These are phyloP conservation scores for Cyclostephanos tholiformis DNA, from an alignment of 108 stramenopile species.

Conservation along the genomic window DNA sequence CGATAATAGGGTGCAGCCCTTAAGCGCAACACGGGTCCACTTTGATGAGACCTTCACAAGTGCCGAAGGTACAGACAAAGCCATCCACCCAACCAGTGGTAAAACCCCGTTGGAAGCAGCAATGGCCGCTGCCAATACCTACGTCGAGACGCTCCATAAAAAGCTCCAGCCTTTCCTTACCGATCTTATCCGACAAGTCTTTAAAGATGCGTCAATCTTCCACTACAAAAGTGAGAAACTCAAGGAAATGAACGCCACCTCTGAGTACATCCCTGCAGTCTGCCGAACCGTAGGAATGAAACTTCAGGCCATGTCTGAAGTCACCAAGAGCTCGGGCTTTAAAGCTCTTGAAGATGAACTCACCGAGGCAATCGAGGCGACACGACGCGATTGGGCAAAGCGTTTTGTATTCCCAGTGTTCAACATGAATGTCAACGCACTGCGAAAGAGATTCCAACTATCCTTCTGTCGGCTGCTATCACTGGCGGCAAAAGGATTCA, in stretches of 20 bases:
- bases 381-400: neutral
- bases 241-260: neutral
- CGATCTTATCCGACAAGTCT: constrained; percentile 1
- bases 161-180: constrained; percentile 6
- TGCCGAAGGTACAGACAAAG: constrained; percentile 2
- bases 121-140: constrained; percentile 11
- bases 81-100: neutral
- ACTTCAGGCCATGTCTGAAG: constrained; percentile 7
- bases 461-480: constrained; percentile 7
- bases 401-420: neutral
- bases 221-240: neutral
- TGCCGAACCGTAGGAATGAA: constrained; percentile 6
- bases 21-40: too few relatives aligned
- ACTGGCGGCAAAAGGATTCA: neutral
- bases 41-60: too few relatives aligned
- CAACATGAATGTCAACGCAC: neutral
- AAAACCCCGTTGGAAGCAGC: constrained; percentile 11
- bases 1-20: too few relatives aligned
- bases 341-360: constrained; percentile 9
- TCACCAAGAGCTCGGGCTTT: neutral
- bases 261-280: neutral
- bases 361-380: neutral
- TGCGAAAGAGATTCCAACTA: neutral
- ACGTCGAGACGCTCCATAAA: constrained; percentile 3
- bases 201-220: neutral